phyloP scores from a whole-genome alignment of 164 flowering plant genomes.

The Protea cynaroides region DNA sequence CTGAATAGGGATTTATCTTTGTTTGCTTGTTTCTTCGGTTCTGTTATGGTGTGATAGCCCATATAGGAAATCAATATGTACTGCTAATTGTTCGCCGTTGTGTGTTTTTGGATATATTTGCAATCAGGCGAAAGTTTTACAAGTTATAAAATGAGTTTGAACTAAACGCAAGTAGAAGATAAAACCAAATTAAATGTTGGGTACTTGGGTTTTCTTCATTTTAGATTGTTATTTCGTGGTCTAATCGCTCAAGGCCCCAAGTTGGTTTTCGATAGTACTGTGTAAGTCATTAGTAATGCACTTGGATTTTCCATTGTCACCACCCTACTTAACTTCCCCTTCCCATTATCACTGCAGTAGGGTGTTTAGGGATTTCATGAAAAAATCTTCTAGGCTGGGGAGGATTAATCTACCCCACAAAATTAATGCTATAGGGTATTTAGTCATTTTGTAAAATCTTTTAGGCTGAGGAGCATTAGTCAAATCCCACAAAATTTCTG shows the following conservation, averaged over 20 bases:
- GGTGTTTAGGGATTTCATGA: not conserved
- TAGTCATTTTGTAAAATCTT: too few relatives aligned
- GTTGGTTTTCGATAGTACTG: not conserved
- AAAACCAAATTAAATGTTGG: too few relatives aligned
- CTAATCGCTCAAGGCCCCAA: not conserved
- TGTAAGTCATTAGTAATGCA: not conserved
- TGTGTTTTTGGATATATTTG: not conserved
- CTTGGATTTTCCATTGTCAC: not conserved
- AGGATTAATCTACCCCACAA: not conserved
- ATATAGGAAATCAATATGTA: too few relatives aligned
- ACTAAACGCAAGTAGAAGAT: too few relatives aligned
- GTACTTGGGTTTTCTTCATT: too few relatives aligned
- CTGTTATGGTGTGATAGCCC: not conserved
- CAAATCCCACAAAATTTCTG: not conserved
- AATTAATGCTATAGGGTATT: too few relatives aligned
- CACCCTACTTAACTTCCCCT: not conserved
- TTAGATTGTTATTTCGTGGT: too few relatives aligned
- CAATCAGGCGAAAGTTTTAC: too few relatives aligned
- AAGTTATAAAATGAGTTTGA: too few relatives aligned
- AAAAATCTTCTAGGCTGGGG: not conserved
- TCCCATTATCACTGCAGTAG: not conserved
- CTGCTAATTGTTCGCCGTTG: not conserved
- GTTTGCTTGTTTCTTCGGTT: not conserved
- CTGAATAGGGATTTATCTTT: not conserved
- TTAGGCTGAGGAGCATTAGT: too few relatives aligned